Percentiles rank a stretch among this genome's conserved stretches.
phyloP scores from a whole-genome alignment of 345 rosid genomes.

The Lumnitzera littorea region DNA sequence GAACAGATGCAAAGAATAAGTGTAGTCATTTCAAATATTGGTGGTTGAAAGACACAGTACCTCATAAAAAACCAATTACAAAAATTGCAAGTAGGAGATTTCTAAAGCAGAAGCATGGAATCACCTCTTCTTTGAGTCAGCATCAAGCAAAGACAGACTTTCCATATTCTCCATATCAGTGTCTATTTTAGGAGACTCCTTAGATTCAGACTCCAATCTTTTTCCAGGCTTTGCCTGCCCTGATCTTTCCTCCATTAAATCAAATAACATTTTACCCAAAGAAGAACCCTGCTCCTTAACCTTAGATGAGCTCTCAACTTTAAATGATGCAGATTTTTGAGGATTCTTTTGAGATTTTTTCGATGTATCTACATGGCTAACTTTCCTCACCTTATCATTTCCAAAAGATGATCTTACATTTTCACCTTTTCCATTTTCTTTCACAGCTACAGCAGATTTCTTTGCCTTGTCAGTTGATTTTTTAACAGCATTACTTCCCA shows the following conservation, averaged over 20 bases:
- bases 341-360: constrained; percentile 24
- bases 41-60: background rate
- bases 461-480: constrained; percentile 9
- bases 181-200: constrained; percentile 10
- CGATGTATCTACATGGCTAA: constrained; percentile 23
- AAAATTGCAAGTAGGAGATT: background rate
- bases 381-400: constrained; percentile 26
- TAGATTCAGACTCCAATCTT: constrained; percentile 12
- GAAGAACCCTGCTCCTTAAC: constrained; percentile 12
- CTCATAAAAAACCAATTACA: background rate
- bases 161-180: constrained; percentile 22
- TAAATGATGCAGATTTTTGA: constrained; percentile 19
- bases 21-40: background rate
- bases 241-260: constrained; percentile 12
- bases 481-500: constrained; percentile 16
- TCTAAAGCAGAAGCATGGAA: background rate
- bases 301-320: constrained; percentile 25
- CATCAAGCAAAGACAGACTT: constrained; percentile 40
- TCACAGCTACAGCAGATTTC: constrained; percentile 17
- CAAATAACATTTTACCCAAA: constrained; percentile 32
- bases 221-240: constrained; percentile 24
- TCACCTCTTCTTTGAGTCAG: constrained; percentile 62
- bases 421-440: constrained; percentile 28
- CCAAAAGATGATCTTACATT: constrained; percentile 27
- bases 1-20: constrained; percentile 5